These are phyloP conservation scores for Gardenia jasminoides DNA, from an alignment of 257 asterid genomes.

Conservation along the genomic window DNA sequence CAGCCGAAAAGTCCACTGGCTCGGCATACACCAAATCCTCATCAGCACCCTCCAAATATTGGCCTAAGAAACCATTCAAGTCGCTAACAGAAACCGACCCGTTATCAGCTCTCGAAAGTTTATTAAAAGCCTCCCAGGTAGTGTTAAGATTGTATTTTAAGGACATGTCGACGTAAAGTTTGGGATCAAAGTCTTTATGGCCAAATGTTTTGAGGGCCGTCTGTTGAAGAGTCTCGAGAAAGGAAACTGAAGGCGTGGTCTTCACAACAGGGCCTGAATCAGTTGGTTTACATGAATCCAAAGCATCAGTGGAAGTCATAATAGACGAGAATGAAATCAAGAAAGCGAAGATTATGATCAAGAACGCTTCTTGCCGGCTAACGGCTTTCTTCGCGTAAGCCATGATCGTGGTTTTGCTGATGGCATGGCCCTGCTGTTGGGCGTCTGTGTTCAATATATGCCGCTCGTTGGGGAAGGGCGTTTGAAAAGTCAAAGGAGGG, in stretches of 20 bases:
- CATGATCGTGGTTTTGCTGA: conserved; percentile 18
- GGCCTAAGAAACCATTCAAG: conserved; percentile 35
- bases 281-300: conserved; percentile 20
- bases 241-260: conserved; percentile 52
- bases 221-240: conserved; percentile 63
- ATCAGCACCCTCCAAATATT: conserved; percentile 43
- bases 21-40: conserved; percentile 48
- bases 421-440: background rate
- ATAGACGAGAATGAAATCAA: conserved; percentile 15
- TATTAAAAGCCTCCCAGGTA: conserved; percentile 40
- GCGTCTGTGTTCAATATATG: background rate
- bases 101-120: conserved; percentile 29
- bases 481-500: background rate
- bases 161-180: conserved; percentile 71
- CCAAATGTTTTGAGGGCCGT: conserved; percentile 60
- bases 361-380: background rate
- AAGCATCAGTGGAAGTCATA: conserved; percentile 12
- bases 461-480: background rate
- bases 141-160: conserved; percentile 42
- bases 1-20: conserved; percentile 61
- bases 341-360: conserved; percentile 4
- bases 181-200: conserved; percentile 59
- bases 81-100: conserved; percentile 41
- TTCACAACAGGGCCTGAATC: conserved; percentile 51
- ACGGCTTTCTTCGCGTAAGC: background rate